phyloP scores from a whole-genome alignment of 495 filamentous ascomycete species.

The Jackrogersella minutella region DNA sequence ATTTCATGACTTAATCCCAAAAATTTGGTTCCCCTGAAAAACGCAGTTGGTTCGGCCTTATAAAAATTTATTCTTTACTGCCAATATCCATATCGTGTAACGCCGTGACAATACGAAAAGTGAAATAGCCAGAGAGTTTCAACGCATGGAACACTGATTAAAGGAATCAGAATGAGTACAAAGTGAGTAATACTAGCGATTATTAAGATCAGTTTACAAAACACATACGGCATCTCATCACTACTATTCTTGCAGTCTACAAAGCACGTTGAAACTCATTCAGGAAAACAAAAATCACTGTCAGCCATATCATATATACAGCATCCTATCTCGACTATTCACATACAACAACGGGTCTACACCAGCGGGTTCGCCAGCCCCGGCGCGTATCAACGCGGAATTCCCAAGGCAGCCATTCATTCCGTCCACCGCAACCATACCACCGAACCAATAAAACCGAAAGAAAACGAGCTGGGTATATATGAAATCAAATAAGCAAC shows the following conservation, averaged over 20 bases:
- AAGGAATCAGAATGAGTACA: too few species aligned
- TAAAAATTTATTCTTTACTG: background rate
- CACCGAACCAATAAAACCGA: background rate
- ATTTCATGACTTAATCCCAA: background rate
- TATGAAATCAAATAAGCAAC: conserved; percentile 4
- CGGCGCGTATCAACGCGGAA: conserved; percentile 4
- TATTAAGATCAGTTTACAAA: too few species aligned
- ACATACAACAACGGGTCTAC: conserved; percentile 4
- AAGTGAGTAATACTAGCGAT: too few species aligned
- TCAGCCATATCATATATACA: conserved; percentile 15
- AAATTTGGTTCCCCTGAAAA: conserved; percentile 10
- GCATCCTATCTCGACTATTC: conserved; percentile 12
- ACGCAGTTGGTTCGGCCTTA: background rate
- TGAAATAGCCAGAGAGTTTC: background rate
- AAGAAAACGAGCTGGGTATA: conserved; percentile 3
- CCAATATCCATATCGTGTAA: background rate
- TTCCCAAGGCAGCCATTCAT: background rate
- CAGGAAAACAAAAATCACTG: background rate
- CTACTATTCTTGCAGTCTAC: too few species aligned
- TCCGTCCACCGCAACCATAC: background rate
- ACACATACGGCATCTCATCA: too few species aligned
- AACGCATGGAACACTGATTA: too few species aligned
- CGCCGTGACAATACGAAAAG: background rate
- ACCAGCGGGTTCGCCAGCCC: conserved; percentile 11
- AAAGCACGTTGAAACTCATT: background rate